Percentiles rank a stretch among this genome's conserved stretches.
These are phyloP conservation scores for Sarocladium brachiariae DNA, from an alignment of 2,329 filamentous ascomycete species.

Conservation along the genomic window DNA sequence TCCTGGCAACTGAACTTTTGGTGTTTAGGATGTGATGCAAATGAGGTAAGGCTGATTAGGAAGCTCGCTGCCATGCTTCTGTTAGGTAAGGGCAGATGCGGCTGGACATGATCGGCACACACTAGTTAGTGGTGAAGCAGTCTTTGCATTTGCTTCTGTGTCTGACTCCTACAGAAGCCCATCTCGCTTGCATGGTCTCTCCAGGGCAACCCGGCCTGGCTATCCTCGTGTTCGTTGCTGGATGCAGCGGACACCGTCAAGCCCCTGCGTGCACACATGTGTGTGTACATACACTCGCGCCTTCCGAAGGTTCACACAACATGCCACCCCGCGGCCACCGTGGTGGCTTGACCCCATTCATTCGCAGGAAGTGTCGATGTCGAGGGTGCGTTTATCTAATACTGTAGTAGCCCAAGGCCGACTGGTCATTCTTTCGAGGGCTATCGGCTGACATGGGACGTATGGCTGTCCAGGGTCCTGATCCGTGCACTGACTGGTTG, in stretches of 20 bases:
- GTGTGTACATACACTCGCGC: not conserved
- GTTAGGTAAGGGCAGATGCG: constrained; percentile 6
- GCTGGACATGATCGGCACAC: not conserved
- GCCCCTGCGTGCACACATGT: too few relatives aligned
- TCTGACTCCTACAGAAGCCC: not conserved
- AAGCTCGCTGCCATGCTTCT: constrained; percentile 1
- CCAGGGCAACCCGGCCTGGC: not conserved
- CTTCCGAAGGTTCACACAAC: not conserved
- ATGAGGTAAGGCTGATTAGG: not conserved
- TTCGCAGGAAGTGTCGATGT: not conserved
- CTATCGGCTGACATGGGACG: too few relatives aligned
- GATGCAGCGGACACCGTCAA: not conserved
- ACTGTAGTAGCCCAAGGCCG: too few relatives aligned
- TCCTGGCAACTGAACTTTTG: not conserved
- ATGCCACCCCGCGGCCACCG: not conserved
- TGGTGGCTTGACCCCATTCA: not conserved
- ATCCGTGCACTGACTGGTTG: too few relatives aligned
- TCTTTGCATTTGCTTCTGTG: not conserved
- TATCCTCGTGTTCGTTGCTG: constrained; percentile 5
- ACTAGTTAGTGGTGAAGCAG: constrained; percentile 2
- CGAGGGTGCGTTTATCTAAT: too few relatives aligned
- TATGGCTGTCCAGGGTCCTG: too few relatives aligned
- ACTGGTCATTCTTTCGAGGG: too few relatives aligned
- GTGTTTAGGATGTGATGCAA: not conserved
- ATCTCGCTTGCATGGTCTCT: not conserved